Evolutionary conservation across 331 rosid genomes (phyloP), one percentile per base, ranked within the genome.

Genomic region (Erythrophleum ivorense): DNA sequence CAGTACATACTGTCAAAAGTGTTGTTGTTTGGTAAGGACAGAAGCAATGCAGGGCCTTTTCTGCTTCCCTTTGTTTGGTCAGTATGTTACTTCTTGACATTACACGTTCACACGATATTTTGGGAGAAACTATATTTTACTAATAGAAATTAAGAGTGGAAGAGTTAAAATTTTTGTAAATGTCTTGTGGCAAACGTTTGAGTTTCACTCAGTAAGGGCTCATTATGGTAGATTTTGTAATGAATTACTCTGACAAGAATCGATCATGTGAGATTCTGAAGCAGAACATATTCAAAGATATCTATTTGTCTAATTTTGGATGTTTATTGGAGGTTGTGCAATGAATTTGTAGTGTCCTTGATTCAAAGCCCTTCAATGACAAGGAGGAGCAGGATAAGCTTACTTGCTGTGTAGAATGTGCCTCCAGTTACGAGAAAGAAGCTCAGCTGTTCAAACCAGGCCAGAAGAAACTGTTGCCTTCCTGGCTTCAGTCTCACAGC

Each of bases 401-500:
- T 78, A 73, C 73, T 59, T 94, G 90, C 79, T 91, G 98, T 77
- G 75, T 75, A 52, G 97, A 94, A 88, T 94, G 98, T 87, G 84
- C 88, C 81, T 84, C 92, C 60, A 80, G 87, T 82, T 94, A 84
- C 49, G 96, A 91, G 66, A 94, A 91, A 67, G 98, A 92, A 83
- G 87, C 91, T 24, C 91, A 90, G 10, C 45, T 84, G 80, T 73
- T 89, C 78, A 86, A 72, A 82, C 73, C 97, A 57, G 78, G 81
- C 84, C 89, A 87, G 50, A 90, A 89, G 73, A 92, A 92, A 53
- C 85, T 54, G 60, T 69, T 94, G 84, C 97, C 98, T 46, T 80
- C 92, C 64, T 94, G 98, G 97, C 94, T 94, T 65, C 97, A 87
- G 81, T 89, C 93, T 69, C 92, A 83, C 79, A 85, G 71, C 77